Percentiles rank a stretch among this genome's conserved stretches.
These are phyloP conservation scores for Aspergillus caelatus DNA, from an alignment of 2,329 filamentous ascomycete species.

Conservation along the genomic window DNA sequence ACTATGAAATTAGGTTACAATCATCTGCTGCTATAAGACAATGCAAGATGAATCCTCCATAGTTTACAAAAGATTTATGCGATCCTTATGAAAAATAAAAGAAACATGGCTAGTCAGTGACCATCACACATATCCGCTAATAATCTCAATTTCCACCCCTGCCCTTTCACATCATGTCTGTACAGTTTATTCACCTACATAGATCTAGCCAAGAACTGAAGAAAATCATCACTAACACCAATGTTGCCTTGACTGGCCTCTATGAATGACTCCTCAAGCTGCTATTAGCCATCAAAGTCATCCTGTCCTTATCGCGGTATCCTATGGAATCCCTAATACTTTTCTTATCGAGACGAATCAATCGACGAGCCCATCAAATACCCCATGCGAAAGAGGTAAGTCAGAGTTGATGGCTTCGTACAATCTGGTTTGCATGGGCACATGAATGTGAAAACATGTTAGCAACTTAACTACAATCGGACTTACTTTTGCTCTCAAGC, in stretches of 20 bases:
- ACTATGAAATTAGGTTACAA: background rate
- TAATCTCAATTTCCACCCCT: background rate
- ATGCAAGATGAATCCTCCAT: background rate
- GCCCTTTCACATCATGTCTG: no score
- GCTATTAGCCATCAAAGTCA: background rate
- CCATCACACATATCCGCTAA: background rate
- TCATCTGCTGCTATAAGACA: background rate
- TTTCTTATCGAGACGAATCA: no score
- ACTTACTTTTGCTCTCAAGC: background rate
- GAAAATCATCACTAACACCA: background rate
- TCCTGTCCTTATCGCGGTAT: no score
- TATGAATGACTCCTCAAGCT: background rate
- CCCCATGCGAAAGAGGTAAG: background rate
- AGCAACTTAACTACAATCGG: background rate
- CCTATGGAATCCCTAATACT: no score
- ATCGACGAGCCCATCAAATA: no score
- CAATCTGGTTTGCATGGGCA: background rate
- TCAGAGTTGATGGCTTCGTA: background rate
- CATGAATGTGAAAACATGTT: background rate
- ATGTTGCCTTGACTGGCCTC: background rate
- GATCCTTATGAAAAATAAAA: no score
- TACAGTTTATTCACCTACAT: background rate
- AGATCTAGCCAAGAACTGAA: background rate
- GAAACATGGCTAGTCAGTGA: no score
- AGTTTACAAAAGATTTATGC: no score